Base-by-base conservation (phyloP, 495 filamentous ascomycete genomes). In the Penicillium maclennaniae region DNA sequence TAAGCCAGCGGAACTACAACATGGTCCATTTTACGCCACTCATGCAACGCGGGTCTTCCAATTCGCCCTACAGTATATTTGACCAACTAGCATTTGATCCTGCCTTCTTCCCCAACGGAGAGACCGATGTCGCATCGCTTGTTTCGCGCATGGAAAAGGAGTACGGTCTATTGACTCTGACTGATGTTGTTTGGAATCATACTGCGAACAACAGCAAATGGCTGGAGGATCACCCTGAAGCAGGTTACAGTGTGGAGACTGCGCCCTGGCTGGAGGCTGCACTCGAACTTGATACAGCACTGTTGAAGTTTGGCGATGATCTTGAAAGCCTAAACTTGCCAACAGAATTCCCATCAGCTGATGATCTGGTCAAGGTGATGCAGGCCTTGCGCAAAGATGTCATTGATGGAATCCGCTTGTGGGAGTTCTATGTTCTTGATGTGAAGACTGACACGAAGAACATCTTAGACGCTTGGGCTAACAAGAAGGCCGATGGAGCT, bases 11-110 rank as follows among this genome's bases (percentile, higher is more conserved):
- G 34, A 90, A 91, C 7, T 99, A 99, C 73, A 99, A 99, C 69
- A 96, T 97, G 90, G 83, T 99, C 48, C 95, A 99, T 69, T 99
- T 97, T 65, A 96, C 95, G 5, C 95, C 95, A 7, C 74, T 97
- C 59, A 93, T 91, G 79, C 77, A 87, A 48, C 83, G 95, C 42
- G 95, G 95, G 23, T 79, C 74, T 14, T 97, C 92, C 14, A 95
- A 97, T 65, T 97, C 95, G 10, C 95, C 95, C 0, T 99, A 97
- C 77, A 97, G 92, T 68, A 83, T 99, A 50, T 95, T 87, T 63
- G 88, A 99, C 62, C 95, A 97, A 71, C 76, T 92, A 28, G 72
- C 79, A 26, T 99, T 95, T 75, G 95, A 97, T 63, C 82, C 87
- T 4, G 77, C 70, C 7, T 80, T 81, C 45, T 97, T 99, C 61